Evolutionary conservation across 2,329 filamentous ascomycete species (phyloP).

Genomic region (Nigrospora osmanthi): DNA sequence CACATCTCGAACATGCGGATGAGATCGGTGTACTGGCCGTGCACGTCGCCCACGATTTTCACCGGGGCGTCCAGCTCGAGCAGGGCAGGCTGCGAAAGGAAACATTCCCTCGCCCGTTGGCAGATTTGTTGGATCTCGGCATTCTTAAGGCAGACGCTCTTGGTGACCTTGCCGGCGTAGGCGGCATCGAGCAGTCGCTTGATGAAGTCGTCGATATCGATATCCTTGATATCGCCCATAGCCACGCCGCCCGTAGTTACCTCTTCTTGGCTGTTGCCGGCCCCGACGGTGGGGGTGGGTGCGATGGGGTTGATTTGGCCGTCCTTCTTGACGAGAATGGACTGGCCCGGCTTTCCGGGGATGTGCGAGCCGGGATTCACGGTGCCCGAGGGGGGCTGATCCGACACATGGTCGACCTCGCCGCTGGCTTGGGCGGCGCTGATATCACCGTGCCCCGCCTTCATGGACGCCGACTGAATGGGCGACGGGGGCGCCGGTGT

Average conservation of each 20-base stretch:
- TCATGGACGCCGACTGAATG: constrained; percentile 68
- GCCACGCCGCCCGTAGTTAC: constrained; percentile 52
- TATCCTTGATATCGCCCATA: constrained; percentile 84
- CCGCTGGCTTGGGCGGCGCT: constrained; percentile 75
- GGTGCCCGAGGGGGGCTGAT: constrained; percentile 69
- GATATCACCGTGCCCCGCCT: constrained; percentile 68
- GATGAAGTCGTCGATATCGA: constrained; percentile 96
- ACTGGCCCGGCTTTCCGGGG: constrained; percentile 67
- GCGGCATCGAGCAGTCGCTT: constrained; percentile 88
- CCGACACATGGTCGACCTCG: constrained; percentile 91
- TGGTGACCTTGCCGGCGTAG: constrained; percentile 94
- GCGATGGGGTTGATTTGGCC: constrained; percentile 61
- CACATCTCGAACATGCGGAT: constrained; percentile 99
- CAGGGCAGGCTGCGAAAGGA: constrained; percentile 85
- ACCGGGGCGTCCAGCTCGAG: constrained; percentile 90
- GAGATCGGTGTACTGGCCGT: constrained; percentile 92
- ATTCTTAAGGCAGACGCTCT: constrained; percentile 94
- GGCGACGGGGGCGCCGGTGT: constrained; percentile 73
- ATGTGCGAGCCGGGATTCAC: constrained; percentile 48
- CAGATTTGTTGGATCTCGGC: constrained; percentile 95
- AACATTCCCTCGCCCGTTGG: constrained; percentile 77
- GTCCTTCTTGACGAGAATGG: constrained; percentile 80
- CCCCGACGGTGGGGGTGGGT: constrained; percentile 30
- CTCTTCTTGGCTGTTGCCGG: constrained; percentile 34
- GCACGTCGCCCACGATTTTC: constrained; percentile 95